phyloP scores from a whole-genome alignment of 805 yeast species.

The Ogataea dorogensis region DNA sequence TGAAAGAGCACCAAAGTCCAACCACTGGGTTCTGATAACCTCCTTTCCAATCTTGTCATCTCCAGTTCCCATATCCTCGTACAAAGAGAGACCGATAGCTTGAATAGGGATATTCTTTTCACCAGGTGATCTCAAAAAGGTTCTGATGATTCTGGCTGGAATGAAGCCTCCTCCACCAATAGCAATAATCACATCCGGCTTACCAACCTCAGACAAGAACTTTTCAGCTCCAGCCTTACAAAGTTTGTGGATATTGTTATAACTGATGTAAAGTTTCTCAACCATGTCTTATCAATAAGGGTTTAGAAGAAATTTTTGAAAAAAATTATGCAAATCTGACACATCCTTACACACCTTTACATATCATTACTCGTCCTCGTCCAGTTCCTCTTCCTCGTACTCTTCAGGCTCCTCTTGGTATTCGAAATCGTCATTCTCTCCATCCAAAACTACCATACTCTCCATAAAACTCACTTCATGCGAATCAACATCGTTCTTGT shows the following conservation, averaged over 20 bases:
- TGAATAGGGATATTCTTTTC: conserved; percentile 68
- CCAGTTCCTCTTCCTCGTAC: conserved; percentile 10
- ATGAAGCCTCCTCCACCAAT: conserved; percentile 76
- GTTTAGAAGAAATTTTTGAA: conserved; percentile 3
- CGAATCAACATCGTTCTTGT: conserved; percentile 25
- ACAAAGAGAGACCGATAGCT: conserved; percentile 65
- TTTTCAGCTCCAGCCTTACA: conserved; percentile 54
- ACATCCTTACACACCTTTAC: conserved; percentile 1
- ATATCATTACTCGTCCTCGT: conserved; percentile 7
- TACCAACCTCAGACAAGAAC: conserved; percentile 31
- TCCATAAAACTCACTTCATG: conserved; percentile 23
- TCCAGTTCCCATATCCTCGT: conserved; percentile 54
- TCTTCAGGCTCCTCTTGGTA: conserved; percentile 8
- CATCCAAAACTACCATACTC: conserved; percentile 28
- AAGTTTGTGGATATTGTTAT: conserved; percentile 78
- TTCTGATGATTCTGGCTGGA: conserved; percentile 65
- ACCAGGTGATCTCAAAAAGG: conserved; percentile 57
- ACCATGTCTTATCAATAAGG: conserved; percentile 26
- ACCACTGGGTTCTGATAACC: conserved; percentile 87
- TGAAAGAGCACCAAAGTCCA: conserved; percentile 71
- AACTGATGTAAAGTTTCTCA: conserved; percentile 62
- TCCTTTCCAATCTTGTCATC: conserved; percentile 61
- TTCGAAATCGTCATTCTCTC: conserved; percentile 28
- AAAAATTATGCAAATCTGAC: conserved; percentile 1
- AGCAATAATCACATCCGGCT: conserved; percentile 57